Conservation (phyloP, 2,329 filamentous ascomycete species). For the Fusarium compactum region DNA sequence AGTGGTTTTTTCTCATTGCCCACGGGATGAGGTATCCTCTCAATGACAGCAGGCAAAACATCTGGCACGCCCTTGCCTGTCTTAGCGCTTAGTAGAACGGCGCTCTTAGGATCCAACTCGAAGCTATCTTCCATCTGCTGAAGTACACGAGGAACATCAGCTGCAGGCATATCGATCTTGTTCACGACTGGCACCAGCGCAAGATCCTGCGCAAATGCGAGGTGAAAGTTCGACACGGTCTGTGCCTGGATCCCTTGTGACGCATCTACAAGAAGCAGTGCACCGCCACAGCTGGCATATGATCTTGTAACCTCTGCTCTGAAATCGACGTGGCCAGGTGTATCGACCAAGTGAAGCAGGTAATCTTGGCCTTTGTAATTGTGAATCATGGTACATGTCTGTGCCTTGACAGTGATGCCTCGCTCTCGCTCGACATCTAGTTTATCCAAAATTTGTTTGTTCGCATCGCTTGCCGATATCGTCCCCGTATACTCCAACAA, state of each 20-base stretch:
- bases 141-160: slow-evolving; percentile 86
- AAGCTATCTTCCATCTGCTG: slow-evolving; percentile 89
- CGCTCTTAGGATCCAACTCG: slow-evolving; percentile 83
- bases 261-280: slow-evolving; percentile 91
- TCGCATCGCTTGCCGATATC: slow-evolving; percentile 81
- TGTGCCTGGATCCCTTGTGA: slow-evolving; percentile 97
- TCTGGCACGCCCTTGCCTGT: slow-evolving; percentile 88
- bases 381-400: slow-evolving; percentile 98
- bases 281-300: slow-evolving; percentile 95
- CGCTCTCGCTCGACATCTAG: slow-evolving; percentile 96
- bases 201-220: slow-evolving; percentile 92
- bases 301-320: slow-evolving; percentile 94
- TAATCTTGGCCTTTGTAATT: slow-evolving; percentile 88
- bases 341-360: slow-evolving; percentile 94
- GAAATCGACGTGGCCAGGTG: slow-evolving; percentile 97
- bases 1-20: slow-evolving; percentile 81
- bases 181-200: slow-evolving; percentile 92
- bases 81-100: slow-evolving; percentile 85
- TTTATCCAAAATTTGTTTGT: slow-evolving; percentile 97
- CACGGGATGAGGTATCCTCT: slow-evolving; percentile 82
- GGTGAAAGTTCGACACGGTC: slow-evolving; percentile 98
- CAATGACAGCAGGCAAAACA: slow-evolving; percentile 87
- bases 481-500: slow-evolving; percentile 94
- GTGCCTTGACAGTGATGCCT: slow-evolving; percentile 98
- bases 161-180: slow-evolving; percentile 93